Evolutionary conservation across 2,329 filamentous ascomycete genomes (phyloP).

Genomic region (Paecilomyces variotii): DNA sequence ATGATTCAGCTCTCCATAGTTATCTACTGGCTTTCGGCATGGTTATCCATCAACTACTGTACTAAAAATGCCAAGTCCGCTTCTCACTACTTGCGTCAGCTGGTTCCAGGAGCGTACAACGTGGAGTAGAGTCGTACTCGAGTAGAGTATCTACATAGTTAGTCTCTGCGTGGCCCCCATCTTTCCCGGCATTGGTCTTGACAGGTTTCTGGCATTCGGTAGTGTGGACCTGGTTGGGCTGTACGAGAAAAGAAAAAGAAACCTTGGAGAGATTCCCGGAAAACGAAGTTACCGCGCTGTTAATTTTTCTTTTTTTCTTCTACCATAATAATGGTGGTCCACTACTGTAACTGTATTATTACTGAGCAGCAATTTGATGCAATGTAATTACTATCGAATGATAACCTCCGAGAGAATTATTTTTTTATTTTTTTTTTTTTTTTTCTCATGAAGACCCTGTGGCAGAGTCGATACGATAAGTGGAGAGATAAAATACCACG

Average conservation of each 20-base stretch:
- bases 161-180: background rate
- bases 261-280: background rate
- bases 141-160: too few relatives aligned
- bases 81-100: background rate
- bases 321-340: too few relatives aligned
- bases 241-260: background rate
- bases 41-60: background rate
- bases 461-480: background rate
- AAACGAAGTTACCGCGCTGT: background rate
- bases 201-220: background rate
- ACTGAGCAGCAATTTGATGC: background rate
- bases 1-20: background rate
- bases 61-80: background rate
- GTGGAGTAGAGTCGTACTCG: background rate
- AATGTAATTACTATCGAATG: background rate
- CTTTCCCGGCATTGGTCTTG: background rate
- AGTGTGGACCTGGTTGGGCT: background rate
- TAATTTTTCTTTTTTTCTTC: background rate
- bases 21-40: background rate
- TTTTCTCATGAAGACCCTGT: background rate
- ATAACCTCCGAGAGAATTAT: background rate
- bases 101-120: background rate
- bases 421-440: background rate
- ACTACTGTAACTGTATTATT: background rate
- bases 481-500: background rate